Base-by-base conservation (phyloP, 306 rosid species). In the Styphnolobium japonicum region DNA sequence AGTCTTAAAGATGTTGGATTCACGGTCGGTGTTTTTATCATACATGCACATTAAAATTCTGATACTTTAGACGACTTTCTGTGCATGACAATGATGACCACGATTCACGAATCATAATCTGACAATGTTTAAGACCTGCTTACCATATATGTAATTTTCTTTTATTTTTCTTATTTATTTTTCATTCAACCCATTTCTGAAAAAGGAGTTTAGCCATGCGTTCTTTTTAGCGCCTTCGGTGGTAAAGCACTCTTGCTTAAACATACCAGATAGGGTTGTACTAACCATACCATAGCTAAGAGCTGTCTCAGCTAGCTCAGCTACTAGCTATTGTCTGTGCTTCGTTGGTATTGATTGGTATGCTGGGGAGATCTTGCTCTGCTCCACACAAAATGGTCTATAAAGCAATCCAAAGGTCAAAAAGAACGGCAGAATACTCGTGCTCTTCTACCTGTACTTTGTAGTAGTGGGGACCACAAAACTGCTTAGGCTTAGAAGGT, bases 151-250 rank as follows among this genome's bases (percentile, higher is more conserved):
- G 10, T 48, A 29, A 0, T 21, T 36, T 33, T 34, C 45, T 62
- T 7, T 11, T n/a, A n/a, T n/a, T 34, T 33, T 34, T n/a, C 7
- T 29, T 21, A 36, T 63, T 16, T 63, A 62, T 39, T 52, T 2
- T 42, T 11, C 37, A 37, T 67, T 10, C 9, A n/a, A 75, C 12
- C 6, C 6, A 27, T 9, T 5, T 68, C 81, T 77, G 83, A 73
- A 73, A 82, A 80, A 73, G 77, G 75, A 10, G 67, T 43, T 72
- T 5, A 67, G 29, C 25, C 16, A n/a, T 36, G 40, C n/a, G 51
- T 29, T 83, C 80, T 83, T 73, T 52, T 48, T 72, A 53, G 66
- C 80, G 69, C 53, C 18, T 66, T 79, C 80, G 75, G 60, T 61
- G 88, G 62, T 21, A 76, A 71, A 62, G 51, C 40, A 19, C 45